A percentile compares a stretch with the other conserved stretches of the same genome.
These are phyloP conservation scores for Hansenula sp. DNA, from an alignment of 1,139 yeast species.

Conservation along the genomic window DNA sequence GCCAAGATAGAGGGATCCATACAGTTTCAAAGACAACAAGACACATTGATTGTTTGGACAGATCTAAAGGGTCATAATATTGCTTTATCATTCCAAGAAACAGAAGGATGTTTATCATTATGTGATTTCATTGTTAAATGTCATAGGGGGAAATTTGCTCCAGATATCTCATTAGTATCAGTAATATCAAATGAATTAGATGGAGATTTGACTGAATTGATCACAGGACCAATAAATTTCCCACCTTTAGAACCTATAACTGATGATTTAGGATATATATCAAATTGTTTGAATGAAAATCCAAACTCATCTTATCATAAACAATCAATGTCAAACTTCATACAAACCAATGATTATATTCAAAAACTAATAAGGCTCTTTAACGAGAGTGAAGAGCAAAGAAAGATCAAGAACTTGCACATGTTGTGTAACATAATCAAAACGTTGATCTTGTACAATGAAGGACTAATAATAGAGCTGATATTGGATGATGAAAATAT, in stretches of 20 bases:
- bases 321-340: slow-evolving; percentile 46
- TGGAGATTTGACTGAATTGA: slow-evolving; percentile 64
- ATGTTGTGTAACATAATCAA: slow-evolving; percentile 70
- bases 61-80: slow-evolving; percentile 74
- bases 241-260: slow-evolving; percentile 54
- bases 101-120: slow-evolving; percentile 80
- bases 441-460: slow-evolving; percentile 67
- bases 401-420: slow-evolving; percentile 52
- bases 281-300: slow-evolving; percentile 48
- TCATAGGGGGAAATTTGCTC: slow-evolving; percentile 56
- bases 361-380: slow-evolving; percentile 49
- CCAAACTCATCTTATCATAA: slow-evolving; percentile 55
- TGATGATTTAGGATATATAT: slow-evolving; percentile 40
- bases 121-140: slow-evolving; percentile 76
- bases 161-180: slow-evolving; percentile 68
- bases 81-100: slow-evolving; percentile 90
- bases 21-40: slow-evolving; percentile 92
- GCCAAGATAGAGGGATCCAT: slow-evolving; percentile 68
- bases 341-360: slow-evolving; percentile 51
- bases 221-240: slow-evolving; percentile 73
- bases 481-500: slow-evolving; percentile 61
- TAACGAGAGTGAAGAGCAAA: slow-evolving; percentile 47
- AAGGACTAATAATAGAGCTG: slow-evolving; percentile 60
- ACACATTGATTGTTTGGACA: slow-evolving; percentile 92
- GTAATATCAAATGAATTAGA: slow-evolving; percentile 52